Base-by-base conservation (phyloP, 2,329 filamentous ascomycete species). In the Colletotrichum sp. region DNA sequence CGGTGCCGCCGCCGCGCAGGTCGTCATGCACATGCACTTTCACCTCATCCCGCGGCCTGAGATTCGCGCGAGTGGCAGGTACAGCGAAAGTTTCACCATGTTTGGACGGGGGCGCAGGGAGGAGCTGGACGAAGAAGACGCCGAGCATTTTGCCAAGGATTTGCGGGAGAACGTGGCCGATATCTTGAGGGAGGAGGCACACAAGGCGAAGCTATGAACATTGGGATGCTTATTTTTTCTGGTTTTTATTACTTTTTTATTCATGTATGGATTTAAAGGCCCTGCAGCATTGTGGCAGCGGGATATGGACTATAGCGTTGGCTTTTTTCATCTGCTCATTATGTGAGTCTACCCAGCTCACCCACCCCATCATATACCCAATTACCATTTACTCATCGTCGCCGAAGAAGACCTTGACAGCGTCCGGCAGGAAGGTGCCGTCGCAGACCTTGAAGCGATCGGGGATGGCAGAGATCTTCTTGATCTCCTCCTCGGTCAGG, bases 11-110 rank as follows among this genome's bases (percentile, higher is more conserved):
- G 96, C 96, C 3, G 96, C 96, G 3, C 96, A 99, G 86, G 95
- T 98, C 19, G 96, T 99, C 3, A 94, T 94, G 27, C 96, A 99
- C 84, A 93, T 98, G 65, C 96, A 99, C 84, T 99, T 98, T 83
- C 97, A 99, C 81, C 90, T 99, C 69, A 98, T 99, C 39, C 96
- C 96, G 0, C 88, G 96, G 49, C 96, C 96, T 0, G 92, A 94
- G 85, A 90, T 90, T 74, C 88, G 87, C 79, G 90, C 87, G 63
- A 89, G 87, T 78, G 89, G 87, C 8, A 83, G 86, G 63, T 87
- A 86, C 79, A 90, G 90, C 75, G 89, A 91, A 87, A 93, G 92
- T 82, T 96, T 95, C 86, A 95, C 93, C 63, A 96, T 96, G 94
- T 96, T 96, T 86, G 95, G 95, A 1, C 86, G 93, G 16, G 95